phyloP scores from a whole-genome alignment of 305 asterid species.

The Solanum hybrid region DNA sequence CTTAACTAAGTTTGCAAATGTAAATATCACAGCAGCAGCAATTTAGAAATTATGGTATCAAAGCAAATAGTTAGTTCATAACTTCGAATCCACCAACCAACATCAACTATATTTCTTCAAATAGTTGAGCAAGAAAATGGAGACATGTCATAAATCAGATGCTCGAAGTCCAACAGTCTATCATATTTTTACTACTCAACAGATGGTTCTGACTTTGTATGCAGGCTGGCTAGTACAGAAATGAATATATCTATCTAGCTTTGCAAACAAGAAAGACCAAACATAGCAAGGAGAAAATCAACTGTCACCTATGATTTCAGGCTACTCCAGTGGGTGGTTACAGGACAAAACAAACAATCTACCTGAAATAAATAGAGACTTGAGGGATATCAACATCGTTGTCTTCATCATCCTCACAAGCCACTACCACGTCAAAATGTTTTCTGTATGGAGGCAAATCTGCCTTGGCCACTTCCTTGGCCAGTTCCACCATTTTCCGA shows the following conservation, averaged over 20 bases:
- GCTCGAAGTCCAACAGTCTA: not conserved
- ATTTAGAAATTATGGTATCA: not conserved
- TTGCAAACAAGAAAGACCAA: constrained; percentile 5
- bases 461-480: constrained; percentile 35
- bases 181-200: not conserved
- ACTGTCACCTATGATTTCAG: not conserved
- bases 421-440: constrained; percentile 47
- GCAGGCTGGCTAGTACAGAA: not conserved
- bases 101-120: not conserved
- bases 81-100: not conserved
- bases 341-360: constrained; percentile 7
- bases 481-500: constrained; percentile 35
- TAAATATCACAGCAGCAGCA: not conserved
- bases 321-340: not conserved
- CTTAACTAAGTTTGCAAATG: not conserved
- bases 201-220: not conserved
- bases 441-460: constrained; percentile 36
- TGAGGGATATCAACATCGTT: constrained; percentile 50
- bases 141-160: not conserved
- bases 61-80: not conserved
- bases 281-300: not conserved
- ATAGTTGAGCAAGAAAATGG: constrained; percentile 1
- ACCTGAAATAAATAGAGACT: constrained; percentile 38
- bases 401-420: constrained; percentile 54
- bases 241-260: not conserved